Evolutionary conservation across 2,329 filamentous ascomycete genomes (phyloP).

Genomic region (Tympanopsis confertula): DNA sequence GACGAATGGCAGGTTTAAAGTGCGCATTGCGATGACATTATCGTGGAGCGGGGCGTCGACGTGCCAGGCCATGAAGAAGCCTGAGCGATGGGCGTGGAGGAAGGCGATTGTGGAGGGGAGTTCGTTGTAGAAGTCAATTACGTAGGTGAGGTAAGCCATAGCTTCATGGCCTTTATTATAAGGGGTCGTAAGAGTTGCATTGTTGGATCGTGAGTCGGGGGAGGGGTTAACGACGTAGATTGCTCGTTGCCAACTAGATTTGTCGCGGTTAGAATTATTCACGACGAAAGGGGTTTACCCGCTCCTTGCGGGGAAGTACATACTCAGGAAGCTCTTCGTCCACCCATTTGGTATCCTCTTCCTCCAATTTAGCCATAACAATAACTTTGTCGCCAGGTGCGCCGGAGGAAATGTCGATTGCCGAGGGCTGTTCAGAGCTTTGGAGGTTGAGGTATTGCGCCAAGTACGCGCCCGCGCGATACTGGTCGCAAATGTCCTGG

Average conservation of each 20-base stretch:
- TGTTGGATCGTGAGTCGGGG: conserved; percentile 9
- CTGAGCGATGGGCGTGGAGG: conserved; percentile 11
- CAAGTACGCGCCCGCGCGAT: conserved; percentile 20
- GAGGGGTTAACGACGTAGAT: conserved; percentile 28
- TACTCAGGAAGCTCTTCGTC: conserved; percentile 29
- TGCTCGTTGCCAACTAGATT: conserved; percentile 26
- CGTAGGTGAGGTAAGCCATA: conserved; percentile 31
- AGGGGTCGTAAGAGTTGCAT: conserved; percentile 14
- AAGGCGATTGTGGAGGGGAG: conserved; percentile 14
- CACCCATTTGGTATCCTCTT: conserved; percentile 31
- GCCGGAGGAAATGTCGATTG: conserved; percentile 1
- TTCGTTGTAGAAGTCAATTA: conserved; percentile 28
- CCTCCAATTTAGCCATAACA: conserved; percentile 27
- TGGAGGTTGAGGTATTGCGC: conserved; percentile 8
- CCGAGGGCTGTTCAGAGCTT: conserved; percentile 2
- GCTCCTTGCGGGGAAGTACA: conserved; percentile 4
- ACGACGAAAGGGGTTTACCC: not conserved
- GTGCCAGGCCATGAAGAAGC: conserved; percentile 17
- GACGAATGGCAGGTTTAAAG: conserved; percentile 33
- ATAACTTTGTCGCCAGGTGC: conserved; percentile 21
- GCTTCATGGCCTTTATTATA: conserved; percentile 31
- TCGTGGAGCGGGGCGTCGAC: conserved; percentile 39
- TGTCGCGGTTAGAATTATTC: conserved; percentile 1
- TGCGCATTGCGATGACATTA: conserved; percentile 31
- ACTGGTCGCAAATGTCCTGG: conserved; percentile 19